These are phyloP conservation scores for Diaporthe caulivora DNA, from an alignment of 2,329 filamentous ascomycete species.

Conservation along the genomic window DNA sequence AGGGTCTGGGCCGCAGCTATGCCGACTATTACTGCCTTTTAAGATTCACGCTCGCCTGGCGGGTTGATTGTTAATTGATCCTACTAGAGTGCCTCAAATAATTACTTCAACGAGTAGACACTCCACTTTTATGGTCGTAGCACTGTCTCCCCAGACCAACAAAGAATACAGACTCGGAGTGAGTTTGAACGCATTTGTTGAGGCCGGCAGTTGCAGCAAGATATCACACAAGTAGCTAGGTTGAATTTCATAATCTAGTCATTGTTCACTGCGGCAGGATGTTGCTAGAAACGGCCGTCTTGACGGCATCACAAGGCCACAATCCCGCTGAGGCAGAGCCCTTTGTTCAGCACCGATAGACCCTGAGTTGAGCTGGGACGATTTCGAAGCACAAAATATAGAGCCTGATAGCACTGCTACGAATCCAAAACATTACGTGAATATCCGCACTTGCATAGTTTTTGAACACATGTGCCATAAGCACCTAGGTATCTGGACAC, in stretches of 20 bases:
- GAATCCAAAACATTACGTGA: background rate
- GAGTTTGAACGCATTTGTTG: background rate
- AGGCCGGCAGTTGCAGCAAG: no score
- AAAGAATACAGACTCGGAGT: background rate
- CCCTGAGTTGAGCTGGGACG: background rate
- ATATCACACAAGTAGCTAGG: background rate
- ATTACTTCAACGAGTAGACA: no score
- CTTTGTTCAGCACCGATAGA: background rate
- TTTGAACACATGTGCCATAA: background rate
- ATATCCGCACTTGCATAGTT: no score
- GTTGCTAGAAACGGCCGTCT: background rate
- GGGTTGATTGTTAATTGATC: no score
- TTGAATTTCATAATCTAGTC: background rate
- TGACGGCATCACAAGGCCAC: background rate
- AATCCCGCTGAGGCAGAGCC: background rate
- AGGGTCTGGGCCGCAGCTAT: background rate
- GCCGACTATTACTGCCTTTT: background rate
- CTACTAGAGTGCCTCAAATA: background rate
- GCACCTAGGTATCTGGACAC: background rate
- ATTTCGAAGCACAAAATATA: no score
- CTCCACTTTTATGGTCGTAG: no score
- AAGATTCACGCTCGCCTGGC: background rate
- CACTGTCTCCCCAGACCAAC: background rate
- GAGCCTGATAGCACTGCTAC: background rate
- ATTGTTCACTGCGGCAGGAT: background rate